These are phyloP conservation scores for Podospora fimiseda DNA, from an alignment of 495 filamentous ascomycete species.

Conservation along the genomic window DNA sequence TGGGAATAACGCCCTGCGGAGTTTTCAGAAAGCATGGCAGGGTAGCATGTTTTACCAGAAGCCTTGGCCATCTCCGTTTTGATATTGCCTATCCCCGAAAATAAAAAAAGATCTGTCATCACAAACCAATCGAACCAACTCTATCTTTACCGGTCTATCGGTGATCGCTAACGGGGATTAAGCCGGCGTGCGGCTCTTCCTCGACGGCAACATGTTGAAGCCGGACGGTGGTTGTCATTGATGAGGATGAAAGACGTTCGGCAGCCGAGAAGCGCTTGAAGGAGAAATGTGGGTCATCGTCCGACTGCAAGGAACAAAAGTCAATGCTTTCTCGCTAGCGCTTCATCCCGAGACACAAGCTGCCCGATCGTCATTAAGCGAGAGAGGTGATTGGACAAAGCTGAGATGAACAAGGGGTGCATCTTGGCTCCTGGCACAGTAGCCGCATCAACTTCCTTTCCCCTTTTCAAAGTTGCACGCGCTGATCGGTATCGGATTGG, in stretches of 20 bases:
- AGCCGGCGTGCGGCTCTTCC: background rate
- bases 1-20: no score
- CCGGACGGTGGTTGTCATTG: background rate
- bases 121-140: background rate
- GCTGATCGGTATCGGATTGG: constrained; percentile 8
- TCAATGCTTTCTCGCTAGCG: constrained; percentile 26
- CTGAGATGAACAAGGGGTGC: constrained; percentile 16
- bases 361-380: constrained; percentile 24
- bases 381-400: constrained; percentile 19
- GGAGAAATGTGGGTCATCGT: constrained; percentile 13
- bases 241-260: constrained; percentile 6
- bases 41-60: no score
- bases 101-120: background rate
- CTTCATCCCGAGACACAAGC: constrained; percentile 32
- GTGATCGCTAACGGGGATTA: background rate
- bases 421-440: constrained; percentile 24
- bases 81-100: constrained; percentile 1
- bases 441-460: constrained; percentile 26
- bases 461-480: background rate
- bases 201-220: background rate
- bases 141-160: background rate
- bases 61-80: no score
- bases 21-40: no score
- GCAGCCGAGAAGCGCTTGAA: constrained; percentile 11
- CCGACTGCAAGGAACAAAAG: constrained; percentile 13